Conservation (phyloP, 768 basidiomycete species). For the Dentipellis sp. region DNA sequence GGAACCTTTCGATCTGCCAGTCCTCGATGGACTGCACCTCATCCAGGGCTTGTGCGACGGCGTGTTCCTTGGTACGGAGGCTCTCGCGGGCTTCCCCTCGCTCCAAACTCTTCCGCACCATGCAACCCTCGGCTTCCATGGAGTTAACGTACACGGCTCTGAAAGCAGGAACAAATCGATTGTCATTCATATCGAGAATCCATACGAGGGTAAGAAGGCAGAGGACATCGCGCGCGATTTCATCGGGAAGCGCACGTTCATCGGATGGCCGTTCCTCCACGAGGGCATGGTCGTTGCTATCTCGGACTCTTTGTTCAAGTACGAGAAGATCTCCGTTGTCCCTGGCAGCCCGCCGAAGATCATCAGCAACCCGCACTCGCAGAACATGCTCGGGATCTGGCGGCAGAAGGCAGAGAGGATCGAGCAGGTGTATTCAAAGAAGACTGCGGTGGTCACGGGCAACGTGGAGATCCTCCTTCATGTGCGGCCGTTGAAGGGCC, state of each 20-base stretch:
- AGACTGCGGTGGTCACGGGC: constrained; percentile 79
- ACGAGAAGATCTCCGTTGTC: constrained; percentile 58
- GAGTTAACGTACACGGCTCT: constrained; percentile 87
- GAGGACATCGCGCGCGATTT: constrained; percentile 68
- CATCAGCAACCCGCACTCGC: constrained; percentile 64
- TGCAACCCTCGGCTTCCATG: constrained; percentile 70
- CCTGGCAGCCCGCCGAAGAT: constrained; percentile 44
- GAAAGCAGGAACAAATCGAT: constrained; percentile 93
- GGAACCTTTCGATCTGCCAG: constrained; percentile 84
- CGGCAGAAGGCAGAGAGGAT: constrained; percentile 73
- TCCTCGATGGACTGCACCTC: constrained; percentile 75
- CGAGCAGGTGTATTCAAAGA: constrained; percentile 82
- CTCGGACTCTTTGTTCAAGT: constrained; percentile 81
- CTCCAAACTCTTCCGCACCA: constrained; percentile 81
- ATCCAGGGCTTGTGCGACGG: constrained; percentile 84
- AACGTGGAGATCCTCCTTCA: constrained; percentile 75
- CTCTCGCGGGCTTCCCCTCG: constrained; percentile 95
- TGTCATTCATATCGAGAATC: constrained; percentile 77
- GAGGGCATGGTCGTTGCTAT: constrained; percentile 84
- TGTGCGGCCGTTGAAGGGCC: constrained; percentile 87
- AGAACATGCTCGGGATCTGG: constrained; percentile 65
- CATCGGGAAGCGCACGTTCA: constrained; percentile 69
- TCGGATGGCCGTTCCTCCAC: constrained; percentile 91
- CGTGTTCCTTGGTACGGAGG: constrained; percentile 74
- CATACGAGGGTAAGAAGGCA: constrained; percentile 54